phyloP scores from a whole-genome alignment of 352 stramenopile species.

The Ophiocytium majus region DNA sequence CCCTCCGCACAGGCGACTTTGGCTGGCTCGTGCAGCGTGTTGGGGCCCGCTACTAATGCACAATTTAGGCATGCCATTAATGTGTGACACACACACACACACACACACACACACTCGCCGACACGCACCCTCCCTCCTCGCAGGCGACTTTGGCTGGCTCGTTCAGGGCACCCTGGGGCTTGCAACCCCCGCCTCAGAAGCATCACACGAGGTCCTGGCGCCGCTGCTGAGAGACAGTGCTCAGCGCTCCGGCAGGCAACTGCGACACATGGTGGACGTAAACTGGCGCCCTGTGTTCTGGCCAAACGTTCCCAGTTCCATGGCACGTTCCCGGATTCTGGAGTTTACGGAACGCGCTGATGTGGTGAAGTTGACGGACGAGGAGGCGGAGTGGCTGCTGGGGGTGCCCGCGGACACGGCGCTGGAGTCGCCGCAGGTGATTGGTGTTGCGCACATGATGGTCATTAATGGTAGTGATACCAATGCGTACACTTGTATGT shows the following conservation, averaged over 20 bases:
- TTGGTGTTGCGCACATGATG: too few relatives aligned
- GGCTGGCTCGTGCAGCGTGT: too few relatives aligned
- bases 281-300: slow-evolving; percentile 56
- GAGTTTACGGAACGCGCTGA: slow-evolving; percentile 34
- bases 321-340: slow-evolving; percentile 26
- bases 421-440: slow-evolving; percentile 24
- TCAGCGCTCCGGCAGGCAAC: slow-evolving; percentile 26
- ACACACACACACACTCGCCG: too few relatives aligned
- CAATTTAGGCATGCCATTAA: too few relatives aligned
- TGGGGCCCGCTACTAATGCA: too few relatives aligned
- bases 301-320: slow-evolving; percentile 7
- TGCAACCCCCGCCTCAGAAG: slow-evolving; percentile 31
- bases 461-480: too few relatives aligned
- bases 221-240: background rate
- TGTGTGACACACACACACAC: too few relatives aligned
- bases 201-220: slow-evolving; percentile 27
- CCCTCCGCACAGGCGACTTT: too few relatives aligned
- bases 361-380: slow-evolving; percentile 52
- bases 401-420: slow-evolving; percentile 36
- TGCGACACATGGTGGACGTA: slow-evolving; percentile 39
- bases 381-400: slow-evolving; percentile 52
- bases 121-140: too few relatives aligned
- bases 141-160: slow-evolving; percentile 31
- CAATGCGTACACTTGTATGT: too few relatives aligned
- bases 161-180: slow-evolving; percentile 53